These are phyloP conservation scores for Rheum nobile DNA, from an alignment of 148 eudicot genomes.

Conservation along the genomic window DNA sequence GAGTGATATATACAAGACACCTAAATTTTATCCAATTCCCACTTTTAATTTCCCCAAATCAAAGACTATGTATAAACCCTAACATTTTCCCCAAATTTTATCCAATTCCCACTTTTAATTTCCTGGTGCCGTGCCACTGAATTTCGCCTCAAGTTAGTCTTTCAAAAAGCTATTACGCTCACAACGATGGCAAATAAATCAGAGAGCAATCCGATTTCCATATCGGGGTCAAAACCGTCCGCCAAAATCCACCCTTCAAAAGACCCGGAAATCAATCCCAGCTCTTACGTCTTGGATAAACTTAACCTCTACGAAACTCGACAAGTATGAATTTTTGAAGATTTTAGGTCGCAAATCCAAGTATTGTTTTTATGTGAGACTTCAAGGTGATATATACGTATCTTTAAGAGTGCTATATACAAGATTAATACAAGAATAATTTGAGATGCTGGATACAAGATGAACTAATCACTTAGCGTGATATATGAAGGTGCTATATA, in stretches of 20 bases:
- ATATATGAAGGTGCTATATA: no score
- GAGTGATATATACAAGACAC: no score
- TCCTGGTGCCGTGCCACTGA: slow-evolving; percentile 3
- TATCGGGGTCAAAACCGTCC: slow-evolving; percentile 15
- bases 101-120: background rate
- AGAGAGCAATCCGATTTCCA: slow-evolving; percentile 28
- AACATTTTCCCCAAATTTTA: background rate
- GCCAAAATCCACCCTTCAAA: slow-evolving; percentile 31
- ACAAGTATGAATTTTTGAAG: slow-evolving; percentile 29
- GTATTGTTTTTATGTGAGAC: background rate
- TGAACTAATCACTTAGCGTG: no score
- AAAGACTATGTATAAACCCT: slow-evolving; percentile 3
- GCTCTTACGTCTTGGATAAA: slow-evolving; percentile 65
- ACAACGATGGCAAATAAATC: slow-evolving; percentile 34
- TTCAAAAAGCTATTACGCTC: background rate
- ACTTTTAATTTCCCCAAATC: no score
- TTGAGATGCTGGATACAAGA: no score
- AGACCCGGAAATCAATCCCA: slow-evolving; percentile 49
- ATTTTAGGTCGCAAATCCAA: background rate
- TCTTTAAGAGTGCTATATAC: no score
- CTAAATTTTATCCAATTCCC: no score
- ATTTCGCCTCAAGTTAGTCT: background rate
- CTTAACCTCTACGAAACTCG: slow-evolving; percentile 87
- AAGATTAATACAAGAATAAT: no score
- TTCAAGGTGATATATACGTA: no score